Evolutionary conservation across 23 red algal genomes (phyloP), one percentile per base, ranked within the genome.

Genomic region (Gracilariopsis chorda): DNA sequence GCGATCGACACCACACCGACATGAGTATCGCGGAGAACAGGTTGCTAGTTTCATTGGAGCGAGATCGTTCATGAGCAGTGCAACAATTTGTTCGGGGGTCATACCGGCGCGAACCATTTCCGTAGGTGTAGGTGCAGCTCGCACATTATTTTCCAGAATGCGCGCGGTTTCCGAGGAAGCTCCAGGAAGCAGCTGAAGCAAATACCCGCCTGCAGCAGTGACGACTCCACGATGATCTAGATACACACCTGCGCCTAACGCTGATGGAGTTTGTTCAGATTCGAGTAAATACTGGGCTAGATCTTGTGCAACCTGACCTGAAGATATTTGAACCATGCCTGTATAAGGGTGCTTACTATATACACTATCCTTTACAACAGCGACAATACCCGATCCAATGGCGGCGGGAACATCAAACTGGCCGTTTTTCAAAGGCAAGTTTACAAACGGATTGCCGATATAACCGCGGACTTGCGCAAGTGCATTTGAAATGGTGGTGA

Each of bases 241-340:
- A 53, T 88, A 94, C 3, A 98, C 96, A 48, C 96, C 96, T 4
- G 86, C 92, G 13, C 79, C 96, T 16, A 98, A 79, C 19, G 93
- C 96, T 4, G 92, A 95, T 34, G 89, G 90, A 19, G 92, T 98
- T 58, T 98, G 96, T 51, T 98, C 96, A 11, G 84, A 91, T 42
- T 84, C 43, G n/a, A 80, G 81, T 9, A 98, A 44, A 40, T 98
- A 98, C 34, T 72, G 43, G 40, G 92, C 92, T 55, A 98, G 34
- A 48, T 98, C 96, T 32, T 98, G 93, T 3, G 88, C 96, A 29
- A 98, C 81, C 67, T 98, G 85, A 48, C 96, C 96, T 10, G 96
- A 70, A 23, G 78, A 69, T 48, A 98, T 98, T 28, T 44, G 45
- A 19, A 86, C 86, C 16, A 98, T 48, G 24, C 96, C 96, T 12